A percentile compares a stretch with the other conserved stretches of the same genome.
Conservation (phyloP, 306 rosid genomes). For the Begonia peltatifolia region DNA sequence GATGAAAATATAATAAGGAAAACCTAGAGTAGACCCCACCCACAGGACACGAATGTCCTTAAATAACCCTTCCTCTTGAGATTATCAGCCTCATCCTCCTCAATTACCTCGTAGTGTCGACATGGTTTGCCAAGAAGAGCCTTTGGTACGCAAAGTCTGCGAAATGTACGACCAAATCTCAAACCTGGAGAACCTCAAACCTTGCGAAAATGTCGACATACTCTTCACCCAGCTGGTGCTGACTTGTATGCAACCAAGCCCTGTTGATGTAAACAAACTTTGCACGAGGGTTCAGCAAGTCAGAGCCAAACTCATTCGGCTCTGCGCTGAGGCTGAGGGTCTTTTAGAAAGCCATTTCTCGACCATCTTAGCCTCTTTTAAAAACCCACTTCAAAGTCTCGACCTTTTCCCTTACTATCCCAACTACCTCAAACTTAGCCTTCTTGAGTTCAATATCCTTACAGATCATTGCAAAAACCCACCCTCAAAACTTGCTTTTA, state of each 20-base stretch:
- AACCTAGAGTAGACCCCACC: too few species aligned
- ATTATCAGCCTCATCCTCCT: too few species aligned
- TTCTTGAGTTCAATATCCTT: slow-evolving; percentile 17
- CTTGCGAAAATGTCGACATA: slow-evolving; percentile 55
- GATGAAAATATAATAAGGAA: too few species aligned
- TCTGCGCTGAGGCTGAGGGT: slow-evolving; percentile 53
- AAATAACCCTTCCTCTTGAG: too few species aligned
- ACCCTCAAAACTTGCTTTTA: slow-evolving; percentile 15
- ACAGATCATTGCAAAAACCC: slow-evolving; percentile 1
- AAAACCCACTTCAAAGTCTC: slow-evolving; percentile 35
- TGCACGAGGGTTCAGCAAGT: slow-evolving; percentile 19
- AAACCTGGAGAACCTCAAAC: slow-evolving; percentile 40
- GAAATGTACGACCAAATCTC: slow-evolving; percentile 37
- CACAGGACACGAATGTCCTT: too few species aligned
- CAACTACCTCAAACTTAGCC: slow-evolving; percentile 21
- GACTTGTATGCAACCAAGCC: slow-evolving; percentile 47
- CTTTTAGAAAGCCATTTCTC: slow-evolving; percentile 48
- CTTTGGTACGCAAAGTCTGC: slow-evolving; percentile 27
- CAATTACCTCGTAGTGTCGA: slow-evolving; percentile 26
- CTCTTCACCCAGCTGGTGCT: slow-evolving; percentile 63
- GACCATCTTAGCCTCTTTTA: slow-evolving; percentile 27
- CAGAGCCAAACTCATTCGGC: slow-evolving; percentile 40
- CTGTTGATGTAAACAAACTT: slow-evolving; percentile 37
- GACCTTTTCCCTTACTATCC: slow-evolving; percentile 46
- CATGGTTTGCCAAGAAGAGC: slow-evolving; percentile 43